Base-by-base conservation (phyloP, 345 rosid genomes). In the Pugionium dolabratum region DNA sequence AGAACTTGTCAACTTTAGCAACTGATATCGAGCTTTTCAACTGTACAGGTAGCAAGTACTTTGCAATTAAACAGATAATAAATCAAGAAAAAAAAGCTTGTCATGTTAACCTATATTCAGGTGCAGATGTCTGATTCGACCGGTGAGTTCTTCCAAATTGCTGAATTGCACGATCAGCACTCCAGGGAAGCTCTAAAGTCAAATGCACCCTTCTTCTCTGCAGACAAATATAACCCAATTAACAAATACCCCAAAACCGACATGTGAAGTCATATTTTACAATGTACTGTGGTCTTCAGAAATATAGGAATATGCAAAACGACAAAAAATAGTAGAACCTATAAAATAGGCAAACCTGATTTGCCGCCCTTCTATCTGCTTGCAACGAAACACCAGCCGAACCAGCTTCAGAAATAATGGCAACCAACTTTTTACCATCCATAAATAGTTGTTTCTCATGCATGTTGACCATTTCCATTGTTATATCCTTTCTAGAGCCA, bases 381-480 rank as follows among this genome's bases (percentile, higher is more conserved):
- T 94, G 99, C 81, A 94, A 76, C 30, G 99, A 94, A 50, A 94
- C 99, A 69, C 97, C 99, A 66, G 99, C 99, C 43, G 97, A 94
- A 61, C 99, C 99, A 66, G 99, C 99, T 82, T 94, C 99, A 31
- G 99, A 94, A 72, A 94, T 94, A 67, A 94, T 81, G 44, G 99
- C 99, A 74, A 85, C 95, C 7, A 78, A 81, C 69, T 90, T 94
- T 82, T 90, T 90, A 59, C 99, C 92, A 71, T 90, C 97, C 99
- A 94, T 94, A 79, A 94, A 94, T 68, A 83, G 88, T 82, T 94
- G 92, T 77, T 94, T 94, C 77, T 90, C 99, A 40, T 88, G 88
- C 99, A 94, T 94, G 81, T 94, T 94, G 69, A 94, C 99, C 99
- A 94, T 94, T 80, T 94, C 99, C 99, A 94, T 85, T 32, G 88